Conservation (phyloP, 2,329 filamentous ascomycete genomes). For the Septoria linicola region DNA sequence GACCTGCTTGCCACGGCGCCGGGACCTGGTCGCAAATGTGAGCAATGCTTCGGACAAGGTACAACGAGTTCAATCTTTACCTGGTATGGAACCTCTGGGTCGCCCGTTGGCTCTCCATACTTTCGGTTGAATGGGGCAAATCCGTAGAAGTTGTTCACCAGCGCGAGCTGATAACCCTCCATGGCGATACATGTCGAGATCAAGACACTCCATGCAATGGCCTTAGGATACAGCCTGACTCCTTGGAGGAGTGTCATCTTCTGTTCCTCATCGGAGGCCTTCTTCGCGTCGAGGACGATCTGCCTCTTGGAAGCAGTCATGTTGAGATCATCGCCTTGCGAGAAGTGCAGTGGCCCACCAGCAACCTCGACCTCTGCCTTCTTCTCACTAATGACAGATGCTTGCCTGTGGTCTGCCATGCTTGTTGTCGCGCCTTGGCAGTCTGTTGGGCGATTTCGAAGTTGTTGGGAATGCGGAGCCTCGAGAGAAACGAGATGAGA, state of each 20-base stretch:
- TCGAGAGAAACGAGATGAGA: neutral
- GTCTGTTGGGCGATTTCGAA: neutral
- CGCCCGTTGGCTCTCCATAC: slow-evolving; percentile 43
- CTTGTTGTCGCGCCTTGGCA: neutral
- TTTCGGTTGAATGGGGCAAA: slow-evolving; percentile 48
- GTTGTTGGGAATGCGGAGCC: slow-evolving; percentile 4
- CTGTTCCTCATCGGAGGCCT: slow-evolving; percentile 51
- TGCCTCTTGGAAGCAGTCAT: slow-evolving; percentile 30
- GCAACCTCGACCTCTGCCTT: slow-evolving; percentile 7
- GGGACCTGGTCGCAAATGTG: slow-evolving; percentile 41
- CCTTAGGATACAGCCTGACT: slow-evolving; percentile 80
- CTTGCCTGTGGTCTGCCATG: slow-evolving; percentile 6
- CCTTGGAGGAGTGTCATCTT: slow-evolving; percentile 66
- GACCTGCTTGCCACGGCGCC: slow-evolving; percentile 49
- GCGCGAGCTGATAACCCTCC: slow-evolving; percentile 82
- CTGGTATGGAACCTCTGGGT: slow-evolving; percentile 35
- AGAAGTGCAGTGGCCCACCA: slow-evolving; percentile 21
- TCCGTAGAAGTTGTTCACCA: slow-evolving; percentile 76
- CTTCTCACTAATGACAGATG: slow-evolving; percentile 5
- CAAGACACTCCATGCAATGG: slow-evolving; percentile 76
- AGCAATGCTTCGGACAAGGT: neutral
- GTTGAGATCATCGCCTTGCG: slow-evolving; percentile 36
- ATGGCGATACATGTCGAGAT: slow-evolving; percentile 91
- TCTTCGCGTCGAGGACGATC: slow-evolving; percentile 44
- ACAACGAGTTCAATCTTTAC: too few relatives aligned